phyloP scores from a whole-genome alignment of 257 asterid species.

The Jaltomata sinuosa region DNA sequence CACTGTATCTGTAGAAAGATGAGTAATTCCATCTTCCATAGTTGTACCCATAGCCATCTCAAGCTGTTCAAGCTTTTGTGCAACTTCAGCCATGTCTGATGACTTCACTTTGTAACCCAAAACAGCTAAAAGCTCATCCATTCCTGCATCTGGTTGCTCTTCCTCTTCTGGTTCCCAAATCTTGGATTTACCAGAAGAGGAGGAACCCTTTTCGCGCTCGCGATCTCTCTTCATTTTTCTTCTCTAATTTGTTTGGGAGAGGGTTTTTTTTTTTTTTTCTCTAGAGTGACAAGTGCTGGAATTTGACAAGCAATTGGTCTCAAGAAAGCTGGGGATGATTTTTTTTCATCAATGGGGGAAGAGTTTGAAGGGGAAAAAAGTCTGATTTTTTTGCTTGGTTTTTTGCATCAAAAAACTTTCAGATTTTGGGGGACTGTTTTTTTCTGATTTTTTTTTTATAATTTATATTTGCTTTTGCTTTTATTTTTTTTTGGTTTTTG shows the following conservation, averaged over 20 bases:
- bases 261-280: no score
- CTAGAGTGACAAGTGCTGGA: not conserved
- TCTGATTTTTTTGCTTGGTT: conserved; percentile 33
- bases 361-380: conserved; percentile 4
- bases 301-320: conserved; percentile 21
- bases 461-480: not conserved
- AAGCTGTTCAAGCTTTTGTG: conserved; percentile 59
- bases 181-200: conserved; percentile 22
- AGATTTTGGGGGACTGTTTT: conserved; percentile 1
- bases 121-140: conserved; percentile 77
- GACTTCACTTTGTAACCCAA: conserved; percentile 72
- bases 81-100: conserved; percentile 80
- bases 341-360: conserved; percentile 35
- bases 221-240: conserved; percentile 63
- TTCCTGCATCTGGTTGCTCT: conserved; percentile 46
- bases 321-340: conserved; percentile 37
- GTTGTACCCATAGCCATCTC: conserved; percentile 70
- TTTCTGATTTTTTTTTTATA: not conserved
- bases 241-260: no score
- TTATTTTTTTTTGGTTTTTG: not conserved
- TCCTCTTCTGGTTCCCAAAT: conserved; percentile 38
- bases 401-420: conserved; percentile 28
- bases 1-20: conserved; percentile 31
- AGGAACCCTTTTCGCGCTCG: conserved; percentile 26
- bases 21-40: conserved; percentile 46